Evolutionary conservation across 2,329 filamentous ascomycete species (phyloP), one percentile per base, ranked within the genome.

Genomic region (Exophiala aquamarina): DNA sequence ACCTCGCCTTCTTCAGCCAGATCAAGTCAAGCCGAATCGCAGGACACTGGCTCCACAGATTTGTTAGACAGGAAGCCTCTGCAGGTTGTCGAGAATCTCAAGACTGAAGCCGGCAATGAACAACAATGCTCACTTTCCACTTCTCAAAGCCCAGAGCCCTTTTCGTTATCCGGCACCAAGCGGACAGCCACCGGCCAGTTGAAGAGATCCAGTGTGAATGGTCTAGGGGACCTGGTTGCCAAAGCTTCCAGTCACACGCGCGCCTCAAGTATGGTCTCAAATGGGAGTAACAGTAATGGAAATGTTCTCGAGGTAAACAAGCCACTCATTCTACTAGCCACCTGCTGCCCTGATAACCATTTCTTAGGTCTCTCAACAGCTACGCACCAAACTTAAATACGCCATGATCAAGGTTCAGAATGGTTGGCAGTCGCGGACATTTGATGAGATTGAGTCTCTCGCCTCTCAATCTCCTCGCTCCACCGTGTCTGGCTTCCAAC

Each of bases 381-480:
- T 97, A 42, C 86, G 85, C 63, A 84, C 89, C 41, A 86, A 89
- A 60, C 77, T 97, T 20, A 89, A 89, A 5, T 96, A 96, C 67
- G 92, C 92, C 55, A 93, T 95, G 79, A 79, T 94, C 63, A 96
- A 95, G 68, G 87, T 96, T 32, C 89, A 89, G 64, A 84, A 94
- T 63, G 89, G 89, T 49, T 93, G 90, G 86, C 87, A 95, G 68
- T 79, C 84, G 18, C 83, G 86, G 54, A 83, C 82, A 14, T 81
- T 93, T 48, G 83, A 86, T 45, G 87, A 92, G 66, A 80, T 92
- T 21, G 89, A 92, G 68, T 81, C 80, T 37, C 70, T 89, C 32
- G 81, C 87, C 8, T 88, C 87, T 1, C 82, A 86, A 44, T 88
- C 85, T 1, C 82, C 83, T 15, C 54, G 19, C 71, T 76, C 26